A percentile compares a stretch with the other conserved stretches of the same genome.
These are phyloP conservation scores for Claviceps cyperi DNA, from an alignment of 2,329 filamentous ascomycete genomes.

Conservation along the genomic window DNA sequence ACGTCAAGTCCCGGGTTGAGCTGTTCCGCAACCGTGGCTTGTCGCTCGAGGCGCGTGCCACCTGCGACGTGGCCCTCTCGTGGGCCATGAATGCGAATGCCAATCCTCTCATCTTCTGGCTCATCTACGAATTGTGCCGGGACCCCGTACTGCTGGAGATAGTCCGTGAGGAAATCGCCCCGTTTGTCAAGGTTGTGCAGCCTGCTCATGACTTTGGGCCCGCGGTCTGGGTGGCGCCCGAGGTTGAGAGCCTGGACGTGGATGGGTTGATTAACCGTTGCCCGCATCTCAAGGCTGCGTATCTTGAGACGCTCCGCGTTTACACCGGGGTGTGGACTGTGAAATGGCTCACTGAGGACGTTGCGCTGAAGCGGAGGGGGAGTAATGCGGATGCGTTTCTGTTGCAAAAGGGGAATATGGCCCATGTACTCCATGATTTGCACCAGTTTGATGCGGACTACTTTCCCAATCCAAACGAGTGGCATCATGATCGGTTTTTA, in stretches of 20 bases:
- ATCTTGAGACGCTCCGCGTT: constrained; percentile 25
- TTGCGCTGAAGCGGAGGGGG: constrained; percentile 15
- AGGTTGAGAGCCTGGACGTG: constrained; percentile 21
- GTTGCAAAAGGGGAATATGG: constrained; percentile 21
- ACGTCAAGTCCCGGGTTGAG: constrained; percentile 17
- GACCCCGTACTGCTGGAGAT: constrained; percentile 23
- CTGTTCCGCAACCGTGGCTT: constrained; percentile 17
- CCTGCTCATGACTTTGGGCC: constrained; percentile 22
- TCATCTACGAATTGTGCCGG: constrained; percentile 25
- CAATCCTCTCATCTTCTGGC: constrained; percentile 24
- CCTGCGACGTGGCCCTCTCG: constrained; percentile 20
- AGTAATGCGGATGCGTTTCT: constrained; percentile 12
- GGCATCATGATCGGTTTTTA: constrained; percentile 21
- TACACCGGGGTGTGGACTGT: constrained; percentile 22
- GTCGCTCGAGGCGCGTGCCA: constrained; percentile 18
- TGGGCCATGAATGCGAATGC: constrained; percentile 26
- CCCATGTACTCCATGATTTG: constrained; percentile 19
- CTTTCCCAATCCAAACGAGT: constrained; percentile 21
- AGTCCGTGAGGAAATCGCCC: constrained; percentile 24
- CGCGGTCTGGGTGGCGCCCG: constrained; percentile 21
- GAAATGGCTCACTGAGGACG: constrained; percentile 18
- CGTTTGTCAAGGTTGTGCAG: constrained; percentile 17
- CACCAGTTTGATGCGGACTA: constrained; percentile 20
- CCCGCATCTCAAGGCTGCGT: constrained; percentile 24
- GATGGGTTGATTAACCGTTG: constrained; percentile 21